phyloP scores from a whole-genome alignment of 1,284 basidiomycete species.

The Pascua guehoae region DNA sequence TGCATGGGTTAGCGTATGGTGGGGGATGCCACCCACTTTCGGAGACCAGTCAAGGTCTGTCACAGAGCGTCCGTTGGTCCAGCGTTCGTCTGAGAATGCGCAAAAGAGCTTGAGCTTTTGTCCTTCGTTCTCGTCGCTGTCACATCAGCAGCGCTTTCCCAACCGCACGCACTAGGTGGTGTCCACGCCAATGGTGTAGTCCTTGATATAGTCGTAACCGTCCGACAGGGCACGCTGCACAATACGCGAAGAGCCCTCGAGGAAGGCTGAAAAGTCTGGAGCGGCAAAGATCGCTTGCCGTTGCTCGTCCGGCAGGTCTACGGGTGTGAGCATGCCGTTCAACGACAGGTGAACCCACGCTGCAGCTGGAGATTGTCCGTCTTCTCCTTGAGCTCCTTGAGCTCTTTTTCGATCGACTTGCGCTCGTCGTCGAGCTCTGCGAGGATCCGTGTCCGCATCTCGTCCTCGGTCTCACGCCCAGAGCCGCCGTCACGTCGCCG shows the following conservation, averaged over 20 bases:
- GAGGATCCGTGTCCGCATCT: slow-evolving; percentile 64
- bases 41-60: slow-evolving; percentile 97
- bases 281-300: slow-evolving; percentile 72
- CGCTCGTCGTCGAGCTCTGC: slow-evolving; percentile 57
- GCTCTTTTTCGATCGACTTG: slow-evolving; percentile 68
- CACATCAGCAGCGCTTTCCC: neutral
- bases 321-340: neutral
- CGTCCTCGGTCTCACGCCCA: slow-evolving; percentile 61
- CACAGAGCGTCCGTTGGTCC: slow-evolving; percentile 85
- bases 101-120: slow-evolving; percentile 81
- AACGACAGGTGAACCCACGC: slow-evolving; percentile 20
- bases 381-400: slow-evolving; percentile 77
- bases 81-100: slow-evolving; percentile 81
- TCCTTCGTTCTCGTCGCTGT: slow-evolving; percentile 82
- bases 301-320: slow-evolving; percentile 82
- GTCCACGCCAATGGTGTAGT: slow-evolving; percentile 83
- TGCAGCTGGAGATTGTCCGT: slow-evolving; percentile 58
- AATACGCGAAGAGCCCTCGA: slow-evolving; percentile 92
- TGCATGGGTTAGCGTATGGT: slow-evolving; percentile 41
- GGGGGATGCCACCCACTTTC: slow-evolving; percentile 58
- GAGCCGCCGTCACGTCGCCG: slow-evolving; percentile 23
- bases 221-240: slow-evolving; percentile 94
- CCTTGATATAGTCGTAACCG: slow-evolving; percentile 91
- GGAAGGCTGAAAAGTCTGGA: slow-evolving; percentile 86
- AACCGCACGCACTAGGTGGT: slow-evolving; percentile 53